Evolutionary conservation across 305 asterid species (phyloP).

Genomic region (Salvia sclarea): DNA sequence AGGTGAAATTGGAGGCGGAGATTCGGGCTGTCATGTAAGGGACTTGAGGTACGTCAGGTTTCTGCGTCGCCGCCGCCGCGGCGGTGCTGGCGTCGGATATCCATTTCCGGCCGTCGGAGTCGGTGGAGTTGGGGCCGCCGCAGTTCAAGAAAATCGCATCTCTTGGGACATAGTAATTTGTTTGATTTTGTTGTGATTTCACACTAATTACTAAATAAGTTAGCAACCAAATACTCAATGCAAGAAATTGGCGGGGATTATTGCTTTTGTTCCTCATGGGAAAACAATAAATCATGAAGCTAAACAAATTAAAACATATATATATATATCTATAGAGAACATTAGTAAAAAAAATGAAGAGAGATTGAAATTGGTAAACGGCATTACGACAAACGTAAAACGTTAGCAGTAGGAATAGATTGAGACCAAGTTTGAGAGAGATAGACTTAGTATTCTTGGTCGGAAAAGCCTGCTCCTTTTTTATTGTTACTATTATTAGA

Average conservation of each 20-base stretch:
- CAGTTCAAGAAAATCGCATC: slow-evolving; percentile 68
- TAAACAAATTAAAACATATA: too few species aligned
- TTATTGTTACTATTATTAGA: too few species aligned
- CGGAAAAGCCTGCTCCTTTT: background rate
- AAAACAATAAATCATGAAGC: background rate
- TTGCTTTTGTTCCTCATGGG: slow-evolving; percentile 36
- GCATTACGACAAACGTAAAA: background rate
- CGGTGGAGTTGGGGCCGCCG: slow-evolving; percentile 66
- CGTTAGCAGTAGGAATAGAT: background rate
- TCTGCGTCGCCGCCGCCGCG: slow-evolving; percentile 51
- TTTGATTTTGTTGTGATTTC: slow-evolving; percentile 46
- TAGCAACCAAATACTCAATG: slow-evolving; percentile 27
- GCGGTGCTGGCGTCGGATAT: slow-evolving; percentile 58
- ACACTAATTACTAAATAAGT: background rate
- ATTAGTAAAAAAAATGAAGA: too few species aligned
- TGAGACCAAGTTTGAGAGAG: background rate
- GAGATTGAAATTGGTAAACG: too few species aligned
- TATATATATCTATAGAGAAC: too few species aligned
- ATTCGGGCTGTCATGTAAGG: slow-evolving; percentile 78
- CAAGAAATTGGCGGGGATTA: background rate
- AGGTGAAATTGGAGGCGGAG: slow-evolving; percentile 62
- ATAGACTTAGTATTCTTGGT: background rate
- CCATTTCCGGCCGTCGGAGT: slow-evolving; percentile 65
- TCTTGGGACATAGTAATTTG: slow-evolving; percentile 50
- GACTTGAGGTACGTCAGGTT: slow-evolving; percentile 59